Base-by-base conservation (phyloP, 768 basidiomycete species). In the Chlorophyllum brunneum region DNA sequence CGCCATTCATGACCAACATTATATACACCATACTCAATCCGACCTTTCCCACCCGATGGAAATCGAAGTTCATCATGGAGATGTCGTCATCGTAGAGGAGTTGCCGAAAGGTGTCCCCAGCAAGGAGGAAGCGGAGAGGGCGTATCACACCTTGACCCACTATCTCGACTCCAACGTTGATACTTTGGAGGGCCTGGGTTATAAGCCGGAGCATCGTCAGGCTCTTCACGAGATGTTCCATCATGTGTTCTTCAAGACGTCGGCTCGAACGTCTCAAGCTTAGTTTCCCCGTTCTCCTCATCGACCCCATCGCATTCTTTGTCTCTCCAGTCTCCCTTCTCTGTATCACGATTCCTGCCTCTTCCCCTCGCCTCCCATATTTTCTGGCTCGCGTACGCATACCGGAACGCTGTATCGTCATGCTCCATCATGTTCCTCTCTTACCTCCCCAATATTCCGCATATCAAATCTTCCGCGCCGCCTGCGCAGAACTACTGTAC, bases 151-250 rank as follows among this genome's bases (percentile, higher is more conserved):
- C 23, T 31, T 53, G 36, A 46, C 44, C 15, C 51, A 53, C 20
- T 53, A 53, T 40, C 51, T 53, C 16, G 51, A 53, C 38, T 53
- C 43, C 7, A 53, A 53, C 15, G 44, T 53, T 27, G 34, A 46
- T 15, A 23, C 24, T 11, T 29, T 53, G 10, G 51, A 53, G 8
- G 34, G 26, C 15, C 36, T 53, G 38, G 51, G 51, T 22, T 53
- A 53, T 31, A 53, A 44, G n/a, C 43, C 51, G 7, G 51, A 53
- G 27, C 43, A 53, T 13, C 43, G 51, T 16, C 34, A 30, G n/a
- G 26, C 31, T 22, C 51, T 53, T 29, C 51, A 53, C 13, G 51
- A 53, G 7, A 46, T 53, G 44, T 46, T 53, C n/a, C 36, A 45
- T 22, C 36, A 29, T 27, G 44, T 53, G 10, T 53, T 53, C 27